These are phyloP conservation scores for Jaenimonas drosophilae DNA, from an alignment of 208 protist genomes.

Conservation along the genomic window DNA sequence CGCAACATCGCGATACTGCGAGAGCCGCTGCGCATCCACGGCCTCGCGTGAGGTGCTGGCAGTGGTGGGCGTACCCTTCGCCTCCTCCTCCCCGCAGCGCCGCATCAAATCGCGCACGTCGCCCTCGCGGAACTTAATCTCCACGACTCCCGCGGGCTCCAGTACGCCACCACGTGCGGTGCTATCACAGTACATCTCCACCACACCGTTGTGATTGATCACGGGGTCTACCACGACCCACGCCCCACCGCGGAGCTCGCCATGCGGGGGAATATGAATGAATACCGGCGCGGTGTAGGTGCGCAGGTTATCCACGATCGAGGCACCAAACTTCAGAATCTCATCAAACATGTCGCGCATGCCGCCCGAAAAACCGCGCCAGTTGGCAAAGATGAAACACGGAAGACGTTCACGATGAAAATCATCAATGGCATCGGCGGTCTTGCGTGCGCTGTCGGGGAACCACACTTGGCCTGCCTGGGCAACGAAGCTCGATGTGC, in stretches of 20 bases:
- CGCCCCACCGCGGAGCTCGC: constrained; percentile 96
- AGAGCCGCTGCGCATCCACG: too few species aligned
- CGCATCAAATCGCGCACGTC: constrained; percentile 89
- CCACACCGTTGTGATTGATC: constrained; percentile 94
- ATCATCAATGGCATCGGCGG: constrained; percentile 95
- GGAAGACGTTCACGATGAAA: constrained; percentile 96
- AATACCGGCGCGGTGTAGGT: constrained; percentile 94
- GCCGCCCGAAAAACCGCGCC: constrained; percentile 98
- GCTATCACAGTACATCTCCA: constrained; percentile 97
- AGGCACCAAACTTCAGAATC: constrained; percentile 98
- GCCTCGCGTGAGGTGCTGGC: constrained; percentile 29
- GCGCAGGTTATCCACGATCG: constrained; percentile 97
- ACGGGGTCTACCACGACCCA: constrained; percentile 98
- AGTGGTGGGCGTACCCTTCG: constrained; percentile 24
- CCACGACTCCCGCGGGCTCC: constrained; percentile 92
- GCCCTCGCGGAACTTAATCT: constrained; percentile 94
- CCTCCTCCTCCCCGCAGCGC: constrained; percentile 65
- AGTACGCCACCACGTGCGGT: constrained; percentile 92
- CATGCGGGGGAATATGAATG: constrained; percentile 96
- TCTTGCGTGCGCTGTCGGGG: constrained; percentile 97
- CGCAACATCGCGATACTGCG: constrained; percentile 92
- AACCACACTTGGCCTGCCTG: constrained; percentile 96
- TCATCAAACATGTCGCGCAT: constrained; percentile 99
- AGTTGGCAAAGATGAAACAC: constrained; percentile 98
- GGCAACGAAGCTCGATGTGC: constrained; percentile 45